These are phyloP conservation scores for Xylona heveae DNA, from an alignment of 495 filamentous ascomycete genomes.

Conservation along the genomic window DNA sequence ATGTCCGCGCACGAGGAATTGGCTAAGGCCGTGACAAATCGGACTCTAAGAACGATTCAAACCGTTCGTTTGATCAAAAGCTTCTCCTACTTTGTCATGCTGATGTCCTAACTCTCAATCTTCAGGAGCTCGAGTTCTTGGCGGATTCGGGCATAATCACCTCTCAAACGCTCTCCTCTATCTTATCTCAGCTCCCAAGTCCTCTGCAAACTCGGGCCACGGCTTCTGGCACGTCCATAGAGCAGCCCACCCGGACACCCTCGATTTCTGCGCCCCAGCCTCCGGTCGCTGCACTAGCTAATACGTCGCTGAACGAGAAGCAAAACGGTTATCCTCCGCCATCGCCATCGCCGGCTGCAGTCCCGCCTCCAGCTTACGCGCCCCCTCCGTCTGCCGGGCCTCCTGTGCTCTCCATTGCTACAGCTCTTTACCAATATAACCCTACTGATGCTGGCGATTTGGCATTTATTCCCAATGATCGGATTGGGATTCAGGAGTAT, in stretches of 20 bases:
- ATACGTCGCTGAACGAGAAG: conserved; percentile 29
- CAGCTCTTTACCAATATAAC: conserved; percentile 65
- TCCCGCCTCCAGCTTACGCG: conserved; percentile 20
- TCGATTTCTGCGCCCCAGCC: conserved; percentile 4
- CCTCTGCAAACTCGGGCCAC: conserved; percentile 5
- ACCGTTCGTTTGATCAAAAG: conserved; percentile 30
- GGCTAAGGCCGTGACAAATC: conserved; percentile 29
- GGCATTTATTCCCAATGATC: conserved; percentile 51
- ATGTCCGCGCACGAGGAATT: no score
- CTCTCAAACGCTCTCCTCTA: conserved; percentile 42
- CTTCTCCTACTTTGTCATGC: neutral
- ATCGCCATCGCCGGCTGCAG: conserved; percentile 20
- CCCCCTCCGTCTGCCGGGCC: conserved; percentile 18
- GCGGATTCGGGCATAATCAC: conserved; percentile 56
- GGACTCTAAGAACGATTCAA: conserved; percentile 70
- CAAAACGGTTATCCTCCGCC: conserved; percentile 9
- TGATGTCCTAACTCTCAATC: conserved; percentile 4
- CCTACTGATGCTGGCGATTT: conserved; percentile 63
- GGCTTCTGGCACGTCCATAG: neutral
- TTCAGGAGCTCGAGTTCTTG: conserved; percentile 79
- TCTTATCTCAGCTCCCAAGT: conserved; percentile 49
- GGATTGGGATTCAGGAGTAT: conserved; percentile 61
- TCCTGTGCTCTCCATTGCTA: conserved; percentile 44
- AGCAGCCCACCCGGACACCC: neutral
- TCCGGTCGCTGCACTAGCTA: conserved; percentile 22